phyloP scores from a whole-genome alignment of 2,329 filamentous ascomycete genomes.

The Pseudogymnoascus sp. region DNA sequence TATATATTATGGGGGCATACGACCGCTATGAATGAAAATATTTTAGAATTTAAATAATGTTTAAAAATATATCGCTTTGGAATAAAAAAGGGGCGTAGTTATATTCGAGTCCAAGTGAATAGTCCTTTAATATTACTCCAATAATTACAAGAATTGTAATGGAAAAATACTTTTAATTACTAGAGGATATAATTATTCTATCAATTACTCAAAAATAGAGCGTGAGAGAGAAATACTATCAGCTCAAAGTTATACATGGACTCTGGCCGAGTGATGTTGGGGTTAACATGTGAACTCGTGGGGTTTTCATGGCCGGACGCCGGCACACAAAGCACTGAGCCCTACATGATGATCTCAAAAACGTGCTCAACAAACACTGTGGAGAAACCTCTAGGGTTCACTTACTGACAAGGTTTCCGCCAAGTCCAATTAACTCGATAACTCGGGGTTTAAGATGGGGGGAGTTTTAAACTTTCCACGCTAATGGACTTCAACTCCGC shows the following conservation, averaged over 20 bases:
- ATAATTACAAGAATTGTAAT: too few species aligned
- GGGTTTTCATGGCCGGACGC: neutral
- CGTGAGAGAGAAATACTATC: too few species aligned
- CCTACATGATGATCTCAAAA: neutral
- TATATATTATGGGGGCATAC: neutral
- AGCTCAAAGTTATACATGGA: neutral
- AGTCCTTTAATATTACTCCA: too few species aligned
- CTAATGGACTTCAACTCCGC: slow-evolving; percentile 3
- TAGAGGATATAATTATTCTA: too few species aligned
- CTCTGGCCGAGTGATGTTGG: neutral
- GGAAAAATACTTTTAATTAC: too few species aligned
- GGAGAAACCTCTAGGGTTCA: neutral
- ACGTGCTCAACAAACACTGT: neutral
- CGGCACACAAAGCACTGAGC: neutral
- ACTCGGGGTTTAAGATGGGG: neutral
- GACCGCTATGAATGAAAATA: neutral
- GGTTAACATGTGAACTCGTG: neutral
- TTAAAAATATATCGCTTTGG: too few species aligned
- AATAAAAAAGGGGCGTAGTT: too few species aligned
- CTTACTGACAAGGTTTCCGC: neutral
- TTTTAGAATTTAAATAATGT: too few species aligned
- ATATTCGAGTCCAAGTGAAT: too few species aligned
- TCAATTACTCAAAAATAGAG: too few species aligned
- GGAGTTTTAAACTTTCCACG: neutral
- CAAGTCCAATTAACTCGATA: neutral